Conservation (phyloP, 106 monocot species). For the Dendrobium chrysotoxum region DNA sequence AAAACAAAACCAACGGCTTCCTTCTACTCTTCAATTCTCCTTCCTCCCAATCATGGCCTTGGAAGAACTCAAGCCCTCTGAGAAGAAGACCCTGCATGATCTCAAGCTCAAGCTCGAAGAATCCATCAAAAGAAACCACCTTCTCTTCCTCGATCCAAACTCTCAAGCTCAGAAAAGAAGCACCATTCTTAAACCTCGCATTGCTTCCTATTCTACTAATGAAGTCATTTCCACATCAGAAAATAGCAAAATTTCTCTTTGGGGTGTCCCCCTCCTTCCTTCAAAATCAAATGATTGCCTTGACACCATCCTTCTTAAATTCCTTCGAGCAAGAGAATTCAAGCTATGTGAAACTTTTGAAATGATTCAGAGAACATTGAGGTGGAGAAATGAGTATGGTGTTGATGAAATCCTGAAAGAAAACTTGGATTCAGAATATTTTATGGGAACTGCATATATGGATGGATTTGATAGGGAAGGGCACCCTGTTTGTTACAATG, state of each 20-base stretch:
- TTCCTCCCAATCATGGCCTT: not conserved
- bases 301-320: constrained; percentile 60
- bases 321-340: constrained; percentile 59
- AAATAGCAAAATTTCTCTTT: constrained; percentile 20
- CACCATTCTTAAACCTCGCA: not conserved
- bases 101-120: constrained; percentile 38
- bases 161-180: not conserved
- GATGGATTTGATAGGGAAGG: constrained; percentile 37
- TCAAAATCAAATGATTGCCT: constrained; percentile 26
- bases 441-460: constrained; percentile 17
- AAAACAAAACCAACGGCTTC: not conserved
- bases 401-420: constrained; percentile 35
- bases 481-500: constrained; percentile 55
- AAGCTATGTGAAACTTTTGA: constrained; percentile 31
- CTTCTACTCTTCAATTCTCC: not conserved
- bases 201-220: not conserved
- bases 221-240: not conserved
- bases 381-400: constrained; percentile 46
- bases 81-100: constrained; percentile 46
- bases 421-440: constrained; percentile 20
- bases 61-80: constrained; percentile 22
- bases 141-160: constrained; percentile 15
- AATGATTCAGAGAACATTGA: constrained; percentile 43
- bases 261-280: constrained; percentile 55
- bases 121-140: constrained; percentile 25